phyloP scores from a whole-genome alignment of 179 eudicot genomes.

The Vitellaria paradoxa region DNA sequence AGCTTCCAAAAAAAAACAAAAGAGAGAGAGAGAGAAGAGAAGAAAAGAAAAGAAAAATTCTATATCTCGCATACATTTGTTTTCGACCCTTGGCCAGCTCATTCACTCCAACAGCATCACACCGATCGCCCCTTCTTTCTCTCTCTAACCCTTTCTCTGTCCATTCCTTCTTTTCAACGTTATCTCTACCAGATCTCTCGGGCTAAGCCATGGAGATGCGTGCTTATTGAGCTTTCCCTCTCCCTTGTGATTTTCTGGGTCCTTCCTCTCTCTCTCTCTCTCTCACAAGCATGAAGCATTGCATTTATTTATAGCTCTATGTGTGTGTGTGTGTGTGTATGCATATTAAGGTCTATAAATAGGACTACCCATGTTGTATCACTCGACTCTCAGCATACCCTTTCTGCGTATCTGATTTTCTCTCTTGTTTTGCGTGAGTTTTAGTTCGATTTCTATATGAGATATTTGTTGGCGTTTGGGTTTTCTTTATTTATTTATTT shows the following conservation, averaged over 20 bases:
- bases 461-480: neutral
- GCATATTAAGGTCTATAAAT: neutral
- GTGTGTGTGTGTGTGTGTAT: no score
- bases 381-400: conserved; percentile 1
- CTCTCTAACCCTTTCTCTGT: neutral
- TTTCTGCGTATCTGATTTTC: neutral
- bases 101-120: conserved; percentile 7
- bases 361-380: neutral
- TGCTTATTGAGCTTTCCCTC: conserved; percentile 21
- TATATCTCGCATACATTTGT: no score
- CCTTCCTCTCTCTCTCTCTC: conserved; percentile 10
- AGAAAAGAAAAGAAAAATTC: no score
- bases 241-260: conserved; percentile 1
- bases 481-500: neutral
- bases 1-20: no score
- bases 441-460: neutral
- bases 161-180: conserved; percentile 32
- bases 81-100: neutral
- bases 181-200: conserved; percentile 44
- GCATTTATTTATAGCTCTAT: conserved; percentile 2
- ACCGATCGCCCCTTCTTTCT: conserved; percentile 11
- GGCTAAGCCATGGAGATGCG: conserved; percentile 34
- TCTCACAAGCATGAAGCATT: neutral
- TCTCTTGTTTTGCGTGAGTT: neutral
- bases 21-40: no score